phyloP scores from a whole-genome alignment of 305 asterid species.

The Fraxinus greggii region DNA sequence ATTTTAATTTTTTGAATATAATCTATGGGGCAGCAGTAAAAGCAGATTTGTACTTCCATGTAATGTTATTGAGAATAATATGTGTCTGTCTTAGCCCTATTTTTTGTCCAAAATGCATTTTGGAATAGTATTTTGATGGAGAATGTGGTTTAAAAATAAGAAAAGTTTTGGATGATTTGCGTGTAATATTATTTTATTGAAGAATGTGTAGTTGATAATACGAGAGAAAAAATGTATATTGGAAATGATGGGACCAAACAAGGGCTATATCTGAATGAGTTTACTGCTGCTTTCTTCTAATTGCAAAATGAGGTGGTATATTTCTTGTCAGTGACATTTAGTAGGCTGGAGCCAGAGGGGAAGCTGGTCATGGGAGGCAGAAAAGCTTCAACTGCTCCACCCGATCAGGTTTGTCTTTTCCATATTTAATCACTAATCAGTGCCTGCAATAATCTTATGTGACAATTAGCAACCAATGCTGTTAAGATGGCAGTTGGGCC shows the following conservation, averaged over 20 bases:
- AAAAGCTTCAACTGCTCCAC: slow-evolving; percentile 51
- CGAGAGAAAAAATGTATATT: not conserved
- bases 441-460: not conserved
- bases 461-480: not conserved
- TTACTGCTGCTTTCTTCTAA: slow-evolving; percentile 21
- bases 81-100: not conserved
- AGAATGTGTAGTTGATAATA: not conserved
- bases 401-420: slow-evolving; percentile 59
- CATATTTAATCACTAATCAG: not conserved
- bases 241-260: too few relatives aligned
- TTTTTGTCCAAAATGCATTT: not conserved
- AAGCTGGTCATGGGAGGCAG: slow-evolving; percentile 93
- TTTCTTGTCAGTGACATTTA: slow-evolving; percentile 74
- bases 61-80: not conserved
- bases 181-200: not conserved
- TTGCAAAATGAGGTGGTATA: slow-evolving; percentile 33
- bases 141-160: not conserved
- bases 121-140: not conserved
- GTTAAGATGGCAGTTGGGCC: not conserved
- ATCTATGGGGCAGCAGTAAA: not conserved
- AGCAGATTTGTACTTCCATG: not conserved
- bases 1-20: not conserved
- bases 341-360: slow-evolving; percentile 94
- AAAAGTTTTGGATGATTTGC: not conserved
- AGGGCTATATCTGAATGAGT: not conserved